Conservation (phyloP, 257 asterid genomes). For the Solanum phureja region DNA sequence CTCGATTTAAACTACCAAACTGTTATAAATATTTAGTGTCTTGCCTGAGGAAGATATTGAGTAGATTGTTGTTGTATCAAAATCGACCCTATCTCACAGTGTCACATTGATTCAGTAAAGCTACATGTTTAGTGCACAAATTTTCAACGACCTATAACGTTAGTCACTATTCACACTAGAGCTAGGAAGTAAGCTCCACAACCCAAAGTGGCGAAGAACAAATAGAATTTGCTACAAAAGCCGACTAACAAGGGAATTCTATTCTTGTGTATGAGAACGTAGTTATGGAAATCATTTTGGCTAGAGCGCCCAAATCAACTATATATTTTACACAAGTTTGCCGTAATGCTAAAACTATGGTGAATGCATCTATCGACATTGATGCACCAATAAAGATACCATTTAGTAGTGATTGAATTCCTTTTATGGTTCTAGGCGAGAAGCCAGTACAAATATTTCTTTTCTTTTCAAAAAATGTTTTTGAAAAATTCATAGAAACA, state of each 20-base stretch:
- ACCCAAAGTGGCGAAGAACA: not conserved
- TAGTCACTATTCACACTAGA: accelerated
- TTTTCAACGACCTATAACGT: not conserved
- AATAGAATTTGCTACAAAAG: not conserved
- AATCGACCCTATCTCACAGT: not conserved
- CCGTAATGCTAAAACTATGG: not conserved
- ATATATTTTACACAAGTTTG: not conserved
- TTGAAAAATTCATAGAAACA: no score
- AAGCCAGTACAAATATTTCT: no score
- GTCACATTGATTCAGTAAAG: not conserved
- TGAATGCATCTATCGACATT: not conserved
- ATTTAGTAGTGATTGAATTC: not conserved
- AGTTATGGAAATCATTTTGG: not conserved
- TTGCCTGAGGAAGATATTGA: not conserved
- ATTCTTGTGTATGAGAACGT: not conserved
- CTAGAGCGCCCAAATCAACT: not conserved
- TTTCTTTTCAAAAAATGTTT: no score
- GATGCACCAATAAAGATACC: not conserved
- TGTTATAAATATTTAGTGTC: not conserved
- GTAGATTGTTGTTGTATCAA: not conserved
- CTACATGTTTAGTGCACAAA: not conserved
- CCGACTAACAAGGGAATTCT: not conserved
- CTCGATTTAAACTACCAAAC: not conserved
- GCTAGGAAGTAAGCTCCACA: not conserved
- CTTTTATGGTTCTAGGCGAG: not conserved